These are phyloP conservation scores for Teratosphaeria destructans DNA, from an alignment of 2,329 filamentous ascomycete genomes.

Conservation along the genomic window DNA sequence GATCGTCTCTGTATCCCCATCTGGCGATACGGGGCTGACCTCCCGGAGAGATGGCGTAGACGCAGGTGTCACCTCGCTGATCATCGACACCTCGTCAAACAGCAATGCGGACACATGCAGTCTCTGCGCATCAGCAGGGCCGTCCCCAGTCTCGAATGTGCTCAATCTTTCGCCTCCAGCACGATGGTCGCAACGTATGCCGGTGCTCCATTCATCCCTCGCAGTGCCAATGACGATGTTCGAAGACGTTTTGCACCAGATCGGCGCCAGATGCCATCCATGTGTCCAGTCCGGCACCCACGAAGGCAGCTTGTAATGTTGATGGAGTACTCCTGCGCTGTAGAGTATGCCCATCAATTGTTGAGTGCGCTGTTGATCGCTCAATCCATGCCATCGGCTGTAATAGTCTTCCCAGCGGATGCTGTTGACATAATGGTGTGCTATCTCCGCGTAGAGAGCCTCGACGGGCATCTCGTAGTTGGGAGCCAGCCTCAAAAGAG, in stretches of 20 bases:
- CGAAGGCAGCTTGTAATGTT: conserved; percentile 19
- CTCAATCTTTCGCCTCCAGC: conserved; percentile 17
- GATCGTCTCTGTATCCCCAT: conserved; percentile 2
- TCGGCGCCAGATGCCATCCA: conserved; percentile 19
- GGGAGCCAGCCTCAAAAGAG: conserved; percentile 14
- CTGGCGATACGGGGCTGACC: conserved; percentile 1
- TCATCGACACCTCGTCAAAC: conserved; percentile 14
- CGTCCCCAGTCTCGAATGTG: conserved; percentile 17
- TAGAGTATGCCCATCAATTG: conserved; percentile 23
- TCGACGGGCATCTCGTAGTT: conserved; percentile 15
- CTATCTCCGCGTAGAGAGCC: conserved; percentile 17
- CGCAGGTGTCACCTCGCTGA: conserved; percentile 16
- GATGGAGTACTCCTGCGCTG: conserved; percentile 20
- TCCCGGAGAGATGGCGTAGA: conserved; percentile 8
- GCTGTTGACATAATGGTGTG: conserved; percentile 17
- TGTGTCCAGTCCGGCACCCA: conserved; percentile 27
- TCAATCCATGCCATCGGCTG: conserved; percentile 12
- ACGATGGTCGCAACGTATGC: conserved; percentile 16
- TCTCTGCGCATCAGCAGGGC: conserved; percentile 6
- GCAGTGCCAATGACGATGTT: conserved; percentile 12
- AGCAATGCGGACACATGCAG: conserved; percentile 18
- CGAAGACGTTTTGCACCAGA: conserved; percentile 17
- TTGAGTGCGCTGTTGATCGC: conserved; percentile 14
- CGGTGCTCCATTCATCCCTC: conserved; percentile 16
- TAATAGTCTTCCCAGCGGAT: conserved; percentile 17